Evolutionary conservation across 768 basidiomycete species (phyloP), one percentile per base, ranked within the genome.

Genomic region (Calocera cornea): DNA sequence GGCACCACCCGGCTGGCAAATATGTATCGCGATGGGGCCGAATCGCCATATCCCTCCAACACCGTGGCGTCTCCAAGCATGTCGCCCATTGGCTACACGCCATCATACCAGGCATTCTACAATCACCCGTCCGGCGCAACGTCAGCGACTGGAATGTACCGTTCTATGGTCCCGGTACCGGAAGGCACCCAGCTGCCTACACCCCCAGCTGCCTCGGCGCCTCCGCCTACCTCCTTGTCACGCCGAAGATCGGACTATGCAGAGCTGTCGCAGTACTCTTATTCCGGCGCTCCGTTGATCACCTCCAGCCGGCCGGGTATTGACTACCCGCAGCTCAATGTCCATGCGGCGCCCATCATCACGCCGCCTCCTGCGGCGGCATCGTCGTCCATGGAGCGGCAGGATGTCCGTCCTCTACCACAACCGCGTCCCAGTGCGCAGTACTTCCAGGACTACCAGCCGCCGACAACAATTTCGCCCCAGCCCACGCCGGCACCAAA

Each of bases 301-400:
- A 76, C 84, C 65, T 77, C 77, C 29, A 71, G 76, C 34, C 82
- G 84, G 31, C 76, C 83, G 1, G 76, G 84, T 1, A 88, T 95
- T 65, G 91, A 91, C 73, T 95, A 95, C 72, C 92, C 93, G 3
- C 84, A 88, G 71, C 78, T 93, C 14, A 79, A 80, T 1, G 66
- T 71, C 11, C 29, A 47, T 36, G 74, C 83, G n/a, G 81, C 81
- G 41, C 81, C 83, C 27, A 78, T 89, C 22, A 78, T 88, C 22
- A 84, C 90, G 24, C 91, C 87, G 1, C 92, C 94, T 5, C 92
- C 94, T 3, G 83, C 83, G 0, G 91, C 83, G 3, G 90, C 90
- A 0, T 77, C 88, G 1, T 82, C 87, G 19, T 76, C 81, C 0
- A 79, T 88, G 22, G 90, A 92, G 73, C 80, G 91, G 34, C 89